Percentiles rank a stretch among this genome's conserved stretches.
Conservation (phyloP, 1,284 basidiomycete genomes). For the Lentinula novae-zelandiae region DNA sequence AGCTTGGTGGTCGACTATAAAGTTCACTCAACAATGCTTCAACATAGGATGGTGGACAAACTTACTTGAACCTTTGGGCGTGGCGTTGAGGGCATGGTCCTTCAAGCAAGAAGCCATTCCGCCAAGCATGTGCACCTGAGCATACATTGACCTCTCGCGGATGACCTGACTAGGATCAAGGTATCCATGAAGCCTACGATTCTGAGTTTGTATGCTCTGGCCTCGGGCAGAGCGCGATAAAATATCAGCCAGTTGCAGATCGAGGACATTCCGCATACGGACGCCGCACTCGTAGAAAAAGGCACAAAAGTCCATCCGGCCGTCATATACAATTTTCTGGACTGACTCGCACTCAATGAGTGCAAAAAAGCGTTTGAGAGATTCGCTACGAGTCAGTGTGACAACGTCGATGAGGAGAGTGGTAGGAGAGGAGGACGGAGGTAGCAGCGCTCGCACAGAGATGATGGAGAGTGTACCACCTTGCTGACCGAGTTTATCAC, state of each 20-base stretch:
- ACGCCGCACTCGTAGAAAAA: not conserved
- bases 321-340: constrained; percentile 11
- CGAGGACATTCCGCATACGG: constrained; percentile 2
- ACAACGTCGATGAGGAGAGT: constrained; percentile 4
- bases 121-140: not conserved
- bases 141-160: not conserved
- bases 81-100: not conserved
- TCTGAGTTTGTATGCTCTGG: not conserved
- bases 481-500: constrained; percentile 2
- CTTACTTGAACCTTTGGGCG: not conserved
- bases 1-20: constrained; percentile 1
- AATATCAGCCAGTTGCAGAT: constrained; percentile 12
- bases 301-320: constrained; percentile 11
- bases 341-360: constrained; percentile 23
- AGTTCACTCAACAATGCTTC: not conserved
- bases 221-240: not conserved
- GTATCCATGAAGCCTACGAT: not conserved
- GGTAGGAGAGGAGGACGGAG: not conserved
- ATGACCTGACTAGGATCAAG: not conserved
- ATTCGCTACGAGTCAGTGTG: not conserved
- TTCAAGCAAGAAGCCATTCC: not conserved
- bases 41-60: not conserved
- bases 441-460: not conserved
- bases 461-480: constrained; percentile 12
- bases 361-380: constrained; percentile 2